Evolutionary conservation across 2,329 filamentous ascomycete species (phyloP).

Genomic region (Phaeophleospora eucalypticola): DNA sequence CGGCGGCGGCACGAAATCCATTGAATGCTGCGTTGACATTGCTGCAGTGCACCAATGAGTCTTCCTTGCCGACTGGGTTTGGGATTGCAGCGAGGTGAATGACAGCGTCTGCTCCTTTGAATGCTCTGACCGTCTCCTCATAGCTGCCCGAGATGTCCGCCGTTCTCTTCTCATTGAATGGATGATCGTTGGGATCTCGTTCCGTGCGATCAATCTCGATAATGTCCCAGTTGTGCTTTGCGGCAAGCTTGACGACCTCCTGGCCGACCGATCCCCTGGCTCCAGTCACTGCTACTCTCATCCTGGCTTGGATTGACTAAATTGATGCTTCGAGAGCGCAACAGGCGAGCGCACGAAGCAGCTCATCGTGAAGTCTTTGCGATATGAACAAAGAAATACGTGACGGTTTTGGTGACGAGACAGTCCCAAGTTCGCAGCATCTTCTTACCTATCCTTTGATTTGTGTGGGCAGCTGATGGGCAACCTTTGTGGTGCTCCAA

Average conservation of each 20-base stretch:
- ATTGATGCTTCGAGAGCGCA: neutral
- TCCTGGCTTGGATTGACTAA: neutral
- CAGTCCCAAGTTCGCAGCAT: neutral
- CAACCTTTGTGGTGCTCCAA: neutral
- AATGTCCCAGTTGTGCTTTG: conserved; percentile 32
- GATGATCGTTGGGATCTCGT: conserved; percentile 16
- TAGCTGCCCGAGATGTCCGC: conserved; percentile 35
- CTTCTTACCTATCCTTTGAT: neutral
- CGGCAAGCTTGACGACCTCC: conserved; percentile 31
- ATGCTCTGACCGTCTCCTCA: conserved; percentile 30
- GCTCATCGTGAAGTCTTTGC: too few relatives aligned
- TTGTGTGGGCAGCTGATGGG: too few relatives aligned
- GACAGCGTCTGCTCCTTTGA: conserved; percentile 36
- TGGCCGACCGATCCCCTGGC: conserved; percentile 35
- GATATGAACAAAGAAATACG: neutral
- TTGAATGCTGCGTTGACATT: conserved; percentile 39
- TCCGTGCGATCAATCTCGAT: conserved; percentile 35
- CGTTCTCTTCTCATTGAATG: conserved; percentile 34
- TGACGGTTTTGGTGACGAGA: neutral
- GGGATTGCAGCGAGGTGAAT: conserved; percentile 40
- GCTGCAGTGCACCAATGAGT: conserved; percentile 35
- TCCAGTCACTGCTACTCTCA: conserved; percentile 42
- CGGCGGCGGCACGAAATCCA: conserved; percentile 37
- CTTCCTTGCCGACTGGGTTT: conserved; percentile 33
- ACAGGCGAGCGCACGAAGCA: neutral